Evolutionary conservation across 331 rosid genomes (phyloP).

Genomic region (Acacia pycnantha): DNA sequence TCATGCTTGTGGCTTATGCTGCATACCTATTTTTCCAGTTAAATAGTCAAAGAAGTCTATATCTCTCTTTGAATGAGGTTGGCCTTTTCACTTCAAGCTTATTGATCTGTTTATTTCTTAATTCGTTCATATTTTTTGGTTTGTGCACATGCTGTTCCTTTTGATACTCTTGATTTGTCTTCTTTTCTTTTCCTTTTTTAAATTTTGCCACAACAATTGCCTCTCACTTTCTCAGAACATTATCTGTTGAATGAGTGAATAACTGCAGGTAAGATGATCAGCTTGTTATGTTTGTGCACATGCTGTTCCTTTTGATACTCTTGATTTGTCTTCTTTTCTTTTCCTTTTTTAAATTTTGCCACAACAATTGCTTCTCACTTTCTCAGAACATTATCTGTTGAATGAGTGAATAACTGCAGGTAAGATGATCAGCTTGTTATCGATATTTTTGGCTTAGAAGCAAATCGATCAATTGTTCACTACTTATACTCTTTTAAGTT

Average conservation of each 20-base stretch:
- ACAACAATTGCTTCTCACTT: not conserved
- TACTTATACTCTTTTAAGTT: not conserved
- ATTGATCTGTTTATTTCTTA: not conserved
- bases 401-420: not conserved
- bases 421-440: conserved; percentile 7
- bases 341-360: not conserved
- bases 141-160: not conserved
- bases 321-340: not conserved
- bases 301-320: not conserved
- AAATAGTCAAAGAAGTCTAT: conserved; percentile 47
- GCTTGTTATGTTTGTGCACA: not conserved
- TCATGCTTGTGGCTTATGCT: conserved; percentile 83
- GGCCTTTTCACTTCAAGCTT: not conserved
- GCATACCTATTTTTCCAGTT: conserved; percentile 78
- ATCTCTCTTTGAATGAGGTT: conserved; percentile 62
- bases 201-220: not conserved
- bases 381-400: not conserved
- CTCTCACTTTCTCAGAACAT: not conserved
- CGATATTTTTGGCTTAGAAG: not conserved
- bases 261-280: not conserved
- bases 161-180: not conserved
- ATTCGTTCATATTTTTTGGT: not conserved
- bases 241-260: conserved; percentile 7
- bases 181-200: not conserved
- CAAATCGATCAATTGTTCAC: not conserved